Evolutionary conservation across 345 rosid species (phyloP), one percentile per base, ranked within the genome.

Genomic region (Excoecaria cochinchinensis): DNA sequence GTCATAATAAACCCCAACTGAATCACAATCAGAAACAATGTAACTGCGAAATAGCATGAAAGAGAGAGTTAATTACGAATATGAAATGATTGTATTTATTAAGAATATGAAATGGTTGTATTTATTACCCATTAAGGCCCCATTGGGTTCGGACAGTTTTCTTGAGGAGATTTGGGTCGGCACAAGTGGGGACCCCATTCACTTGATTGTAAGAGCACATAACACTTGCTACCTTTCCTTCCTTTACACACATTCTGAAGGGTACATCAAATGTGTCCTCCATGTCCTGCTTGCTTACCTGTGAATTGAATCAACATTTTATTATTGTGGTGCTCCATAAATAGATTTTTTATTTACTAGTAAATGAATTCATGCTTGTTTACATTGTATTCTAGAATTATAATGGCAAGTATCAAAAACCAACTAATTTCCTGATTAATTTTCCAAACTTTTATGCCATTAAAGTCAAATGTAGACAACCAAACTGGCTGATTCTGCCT

Each of bases 201-300:
- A 81, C 84, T 25, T 81, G 84, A 69, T 81, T 81, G 70, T 81
- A 81, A 21, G 84, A 81, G 51, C 84, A 81, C 84, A 81, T 81
- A 38, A 81, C 80, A 57, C 84, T 81, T 5, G 84, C 84, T 1
- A 81, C 80, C 3, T 73, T 77, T 19, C 80, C 84, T 38, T 81
- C 78, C 31, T 76, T 73, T 22, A 81, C 84, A 19, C 84, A 77
- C 74, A 70, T 66, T 68, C 56, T 69, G 68, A 81, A 81, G 4
- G 84, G 84, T n/a, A 81, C 78, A 69, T 81, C 75, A 64, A 67
- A 81, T 19, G 84, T 81, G 31, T 81, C 84, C 67, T n/a, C 78
- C 24, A 77, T 64, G 61, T 81, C 84, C 57, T 81, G 84, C 75
- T 73, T 81, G 80, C 78, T 81, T 70, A 81, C 84, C 80, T 77